phyloP scores from a whole-genome alignment of 371 early-diverging fungal genomes.

The Coemansia sp. region DNA sequence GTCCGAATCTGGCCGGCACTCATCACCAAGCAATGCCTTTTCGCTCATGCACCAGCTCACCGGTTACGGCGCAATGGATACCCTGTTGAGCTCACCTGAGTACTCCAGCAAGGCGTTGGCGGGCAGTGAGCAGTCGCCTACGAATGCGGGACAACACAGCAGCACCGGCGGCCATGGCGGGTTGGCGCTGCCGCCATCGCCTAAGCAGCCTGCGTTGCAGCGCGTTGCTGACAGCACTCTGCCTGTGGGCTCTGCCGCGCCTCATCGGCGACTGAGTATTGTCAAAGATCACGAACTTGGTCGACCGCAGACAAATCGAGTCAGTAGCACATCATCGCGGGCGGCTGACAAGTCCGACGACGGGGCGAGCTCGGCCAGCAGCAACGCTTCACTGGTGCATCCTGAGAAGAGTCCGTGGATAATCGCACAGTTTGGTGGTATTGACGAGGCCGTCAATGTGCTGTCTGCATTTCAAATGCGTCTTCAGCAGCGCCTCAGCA shows the following conservation, averaged over 20 bases:
- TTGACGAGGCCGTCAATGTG: slow-evolving; percentile 15
- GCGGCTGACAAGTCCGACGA: background rate
- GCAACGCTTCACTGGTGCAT: background rate
- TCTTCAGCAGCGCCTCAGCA: slow-evolving; percentile 20
- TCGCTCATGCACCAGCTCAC: slow-evolving; percentile 16
- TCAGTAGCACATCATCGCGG: background rate
- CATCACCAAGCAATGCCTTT: slow-evolving; percentile 5
- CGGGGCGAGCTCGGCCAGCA: background rate
- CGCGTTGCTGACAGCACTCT: background rate
- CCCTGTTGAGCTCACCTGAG: background rate
- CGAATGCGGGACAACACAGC: background rate
- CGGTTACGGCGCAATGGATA: slow-evolving; percentile 3
- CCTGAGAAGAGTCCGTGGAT: slow-evolving; percentile 20
- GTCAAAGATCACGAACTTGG: slow-evolving; percentile 35
- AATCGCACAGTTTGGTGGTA: slow-evolving; percentile 17
- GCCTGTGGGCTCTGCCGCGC: slow-evolving; percentile 1
- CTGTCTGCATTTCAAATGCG: slow-evolving; percentile 26
- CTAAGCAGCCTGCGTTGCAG: background rate
- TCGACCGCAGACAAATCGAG: background rate
- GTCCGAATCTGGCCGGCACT: slow-evolving; percentile 37
- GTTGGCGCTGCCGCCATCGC: background rate
- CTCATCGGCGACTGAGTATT: slow-evolving; percentile 35
- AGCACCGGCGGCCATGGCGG: no score
- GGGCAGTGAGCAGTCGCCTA: background rate
- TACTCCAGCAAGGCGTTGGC: background rate